phyloP scores from a whole-genome alignment of 306 rosid species.

The Myrica gale region DNA sequence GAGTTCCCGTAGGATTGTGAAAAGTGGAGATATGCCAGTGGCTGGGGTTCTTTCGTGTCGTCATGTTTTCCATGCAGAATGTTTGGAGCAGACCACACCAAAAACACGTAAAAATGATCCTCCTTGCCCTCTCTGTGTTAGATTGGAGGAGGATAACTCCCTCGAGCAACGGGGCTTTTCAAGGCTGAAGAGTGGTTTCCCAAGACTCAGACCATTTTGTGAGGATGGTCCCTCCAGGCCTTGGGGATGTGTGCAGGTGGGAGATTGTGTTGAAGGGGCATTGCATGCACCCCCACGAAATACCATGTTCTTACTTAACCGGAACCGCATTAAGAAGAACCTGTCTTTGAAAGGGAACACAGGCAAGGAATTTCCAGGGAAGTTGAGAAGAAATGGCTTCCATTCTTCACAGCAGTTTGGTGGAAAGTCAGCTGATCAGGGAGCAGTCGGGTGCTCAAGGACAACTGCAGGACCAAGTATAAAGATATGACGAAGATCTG shows the following conservation, averaged over 20 bases:
- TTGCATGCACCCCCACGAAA: conserved; percentile 61
- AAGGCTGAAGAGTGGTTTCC: conserved; percentile 49
- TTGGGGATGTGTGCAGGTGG: conserved; percentile 69
- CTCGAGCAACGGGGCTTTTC: conserved; percentile 46
- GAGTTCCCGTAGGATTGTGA: conserved; percentile 80
- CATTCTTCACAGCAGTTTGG: conserved; percentile 46
- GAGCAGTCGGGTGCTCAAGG: conserved; percentile 56
- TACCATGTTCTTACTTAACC: conserved; percentile 55
- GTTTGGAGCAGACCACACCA: conserved; percentile 77
- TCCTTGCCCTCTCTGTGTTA: conserved; percentile 70
- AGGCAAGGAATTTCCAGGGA: conserved; percentile 65
- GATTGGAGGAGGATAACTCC: conserved; percentile 48
- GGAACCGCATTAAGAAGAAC: conserved; percentile 60
- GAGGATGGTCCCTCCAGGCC: conserved; percentile 66
- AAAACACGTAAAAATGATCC: conserved; percentile 66
- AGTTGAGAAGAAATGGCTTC: conserved; percentile 48
- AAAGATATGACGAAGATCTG: conserved; percentile 40
- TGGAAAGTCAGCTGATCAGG: conserved; percentile 48
- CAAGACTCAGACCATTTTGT: conserved; percentile 45
- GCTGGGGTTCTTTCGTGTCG: conserved; percentile 76
- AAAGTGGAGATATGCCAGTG: conserved; percentile 86
- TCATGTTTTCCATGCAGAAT: conserved; percentile 85
- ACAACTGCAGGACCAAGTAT: conserved; percentile 42
- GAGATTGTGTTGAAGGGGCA: conserved; percentile 77
- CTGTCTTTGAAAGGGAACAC: conserved; percentile 55